phyloP scores from a whole-genome alignment of 805 yeast species.

The Wickerhamiella alocasiicola region DNA sequence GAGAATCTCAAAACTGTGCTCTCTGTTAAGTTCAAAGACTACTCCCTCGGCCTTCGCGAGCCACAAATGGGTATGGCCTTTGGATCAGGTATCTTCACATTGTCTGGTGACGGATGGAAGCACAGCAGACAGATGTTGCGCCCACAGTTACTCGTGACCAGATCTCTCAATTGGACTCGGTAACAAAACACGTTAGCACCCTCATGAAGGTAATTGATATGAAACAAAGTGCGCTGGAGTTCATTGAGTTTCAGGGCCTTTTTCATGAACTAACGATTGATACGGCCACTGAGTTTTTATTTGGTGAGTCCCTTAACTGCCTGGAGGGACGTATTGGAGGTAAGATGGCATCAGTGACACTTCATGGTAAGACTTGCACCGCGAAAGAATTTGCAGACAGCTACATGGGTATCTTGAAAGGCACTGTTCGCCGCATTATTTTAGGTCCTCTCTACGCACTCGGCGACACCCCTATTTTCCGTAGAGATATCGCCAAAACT shows the following conservation, averaged over 20 bases:
- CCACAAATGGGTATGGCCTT: conserved; percentile 22
- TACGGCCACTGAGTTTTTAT: conserved; percentile 24
- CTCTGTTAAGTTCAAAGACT: conserved; percentile 27
- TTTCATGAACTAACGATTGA: conserved; percentile 22
- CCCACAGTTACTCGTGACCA: conserved; percentile 27
- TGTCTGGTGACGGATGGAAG: conserved; percentile 27
- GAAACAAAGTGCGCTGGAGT: conserved; percentile 18
- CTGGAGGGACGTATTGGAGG: conserved; percentile 11
- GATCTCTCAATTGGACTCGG: conserved; percentile 22
- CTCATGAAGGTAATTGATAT: conserved; percentile 15
- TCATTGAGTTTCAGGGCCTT: conserved; percentile 21
- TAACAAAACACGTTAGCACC: conserved; percentile 16
- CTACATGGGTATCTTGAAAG: conserved; percentile 18
- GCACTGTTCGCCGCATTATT: conserved; percentile 18
- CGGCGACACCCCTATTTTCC: conserved; percentile 25
- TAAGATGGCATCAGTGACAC: background rate
- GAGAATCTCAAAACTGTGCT: conserved; percentile 27
- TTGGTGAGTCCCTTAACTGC: conserved; percentile 23
- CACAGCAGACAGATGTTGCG: conserved; percentile 27
- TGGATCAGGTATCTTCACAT: conserved; percentile 28
- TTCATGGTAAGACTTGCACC: conserved; percentile 13
- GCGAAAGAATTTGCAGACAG: conserved; percentile 20
- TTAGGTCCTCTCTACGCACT: conserved; percentile 18
- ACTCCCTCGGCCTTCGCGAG: conserved; percentile 23
- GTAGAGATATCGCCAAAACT: conserved; percentile 25